These are phyloP conservation scores for Venturia nashicola DNA, from an alignment of 2,329 filamentous ascomycete species.

Conservation along the genomic window DNA sequence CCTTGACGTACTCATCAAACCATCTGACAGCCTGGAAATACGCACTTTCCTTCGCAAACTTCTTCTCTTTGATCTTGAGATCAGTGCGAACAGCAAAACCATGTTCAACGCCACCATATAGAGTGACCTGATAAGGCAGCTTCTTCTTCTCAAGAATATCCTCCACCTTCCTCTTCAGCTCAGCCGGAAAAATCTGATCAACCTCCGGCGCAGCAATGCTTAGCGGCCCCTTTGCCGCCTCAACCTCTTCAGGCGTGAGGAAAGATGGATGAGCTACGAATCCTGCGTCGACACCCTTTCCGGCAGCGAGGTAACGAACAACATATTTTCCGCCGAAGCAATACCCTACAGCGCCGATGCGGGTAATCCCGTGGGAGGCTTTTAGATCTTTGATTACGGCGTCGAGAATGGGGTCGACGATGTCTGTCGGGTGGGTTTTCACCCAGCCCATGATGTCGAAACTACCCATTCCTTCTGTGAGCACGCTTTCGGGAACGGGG, in stretches of 20 bases:
- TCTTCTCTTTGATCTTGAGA: slow-evolving; percentile 17
- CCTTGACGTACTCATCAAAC: slow-evolving; percentile 17
- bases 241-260: slow-evolving; percentile 52
- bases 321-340: slow-evolving; percentile 72
- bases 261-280: slow-evolving; percentile 62
- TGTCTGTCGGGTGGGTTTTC: slow-evolving; percentile 29
- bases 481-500: slow-evolving; percentile 17
- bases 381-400: slow-evolving; percentile 34
- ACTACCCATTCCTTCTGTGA: slow-evolving; percentile 3
- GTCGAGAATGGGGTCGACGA: slow-evolving; percentile 37
- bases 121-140: slow-evolving; percentile 20
- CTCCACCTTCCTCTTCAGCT: slow-evolving; percentile 16
- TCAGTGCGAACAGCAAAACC: slow-evolving; percentile 22
- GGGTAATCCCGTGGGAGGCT: slow-evolving; percentile 33
- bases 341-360: slow-evolving; percentile 56
- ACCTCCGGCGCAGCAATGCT: slow-evolving; percentile 47
- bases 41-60: slow-evolving; percentile 22
- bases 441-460: slow-evolving; percentile 33
- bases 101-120: slow-evolving; percentile 22
- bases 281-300: slow-evolving; percentile 45
- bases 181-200: slow-evolving; percentile 13
- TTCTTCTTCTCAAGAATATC: slow-evolving; percentile 17
- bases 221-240: slow-evolving; percentile 52
- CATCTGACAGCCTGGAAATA: slow-evolving; percentile 22
- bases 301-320: slow-evolving; percentile 45